Conservation (phyloP, 2,329 filamentous ascomycete genomes). For the Lachnellula subtilissima region DNA sequence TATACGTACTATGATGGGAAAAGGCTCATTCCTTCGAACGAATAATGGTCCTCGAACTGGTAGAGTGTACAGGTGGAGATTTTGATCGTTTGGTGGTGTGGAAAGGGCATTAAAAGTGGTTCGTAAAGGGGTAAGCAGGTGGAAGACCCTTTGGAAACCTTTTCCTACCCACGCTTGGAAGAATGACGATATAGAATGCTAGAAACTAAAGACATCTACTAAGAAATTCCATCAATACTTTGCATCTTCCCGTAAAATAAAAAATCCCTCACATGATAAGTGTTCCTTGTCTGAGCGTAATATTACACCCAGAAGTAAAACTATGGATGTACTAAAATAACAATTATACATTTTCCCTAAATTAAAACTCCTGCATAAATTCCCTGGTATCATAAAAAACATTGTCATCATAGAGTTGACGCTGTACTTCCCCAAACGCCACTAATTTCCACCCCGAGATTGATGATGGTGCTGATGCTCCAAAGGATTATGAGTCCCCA, state of each 20-base stretch:
- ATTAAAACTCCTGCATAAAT: too few relatives aligned
- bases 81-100: background rate
- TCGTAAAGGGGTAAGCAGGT: background rate
- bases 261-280: too few relatives aligned
- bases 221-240: too few relatives aligned
- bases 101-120: background rate
- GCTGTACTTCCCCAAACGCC: conserved; percentile 35
- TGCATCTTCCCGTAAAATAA: too few relatives aligned
- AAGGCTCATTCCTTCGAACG: background rate
- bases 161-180: too few relatives aligned
- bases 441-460: conserved; percentile 73
- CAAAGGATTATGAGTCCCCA: conserved; percentile 76
- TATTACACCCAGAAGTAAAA: too few relatives aligned
- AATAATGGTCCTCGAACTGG: background rate
- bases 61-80: background rate
- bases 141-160: too few relatives aligned
- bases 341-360: too few relatives aligned
- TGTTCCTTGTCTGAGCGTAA: too few relatives aligned
- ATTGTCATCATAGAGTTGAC: background rate
- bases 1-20: conserved; percentile 22
- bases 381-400: background rate
- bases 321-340: too few relatives aligned
- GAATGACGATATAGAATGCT: too few relatives aligned
- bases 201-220: too few relatives aligned
- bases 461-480: conserved; percentile 72